Conservation (phyloP, 495 filamentous ascomycete species). For the Aspergillus incahuasiensis region DNA sequence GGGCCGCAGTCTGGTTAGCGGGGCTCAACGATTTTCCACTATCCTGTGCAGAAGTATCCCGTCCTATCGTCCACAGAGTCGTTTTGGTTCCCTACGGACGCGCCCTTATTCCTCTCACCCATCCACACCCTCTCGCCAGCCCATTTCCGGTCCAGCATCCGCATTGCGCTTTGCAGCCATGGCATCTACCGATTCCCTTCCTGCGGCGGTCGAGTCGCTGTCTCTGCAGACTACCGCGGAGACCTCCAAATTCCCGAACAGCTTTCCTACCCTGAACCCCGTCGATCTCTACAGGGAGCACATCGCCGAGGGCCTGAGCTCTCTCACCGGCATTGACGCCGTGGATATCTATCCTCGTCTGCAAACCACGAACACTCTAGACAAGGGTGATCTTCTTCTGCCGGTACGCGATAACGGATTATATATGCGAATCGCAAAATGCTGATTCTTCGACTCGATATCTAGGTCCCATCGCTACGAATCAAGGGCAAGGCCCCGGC, state of each 20-base stretch:
- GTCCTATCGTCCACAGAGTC: slow-evolving; percentile 15
- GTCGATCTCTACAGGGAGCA: slow-evolving; percentile 85
- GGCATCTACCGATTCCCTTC: slow-evolving; percentile 31
- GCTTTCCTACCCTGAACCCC: slow-evolving; percentile 70
- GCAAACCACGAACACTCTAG: slow-evolving; percentile 75
- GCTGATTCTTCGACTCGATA: not conserved
- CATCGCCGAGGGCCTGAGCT: slow-evolving; percentile 66
- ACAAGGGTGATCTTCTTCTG: slow-evolving; percentile 84
- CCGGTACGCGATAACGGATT: slow-evolving; percentile 44
- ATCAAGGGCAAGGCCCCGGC: slow-evolving; percentile 77
- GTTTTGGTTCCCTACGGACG: slow-evolving; percentile 11
- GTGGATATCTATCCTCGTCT: slow-evolving; percentile 73
- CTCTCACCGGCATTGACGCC: slow-evolving; percentile 67
- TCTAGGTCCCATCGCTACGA: slow-evolving; percentile 63
- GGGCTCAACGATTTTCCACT: slow-evolving; percentile 40
- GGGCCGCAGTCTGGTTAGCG: slow-evolving; percentile 42
- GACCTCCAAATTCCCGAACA: slow-evolving; percentile 38
- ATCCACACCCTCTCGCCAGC: slow-evolving; percentile 17
- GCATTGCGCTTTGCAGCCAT: slow-evolving; percentile 21
- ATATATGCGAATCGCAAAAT: not conserved
- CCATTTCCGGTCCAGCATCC: slow-evolving; percentile 2
- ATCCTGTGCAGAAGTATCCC: slow-evolving; percentile 21
- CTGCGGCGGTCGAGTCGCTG: slow-evolving; percentile 35
- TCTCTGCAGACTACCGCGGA: slow-evolving; percentile 37
- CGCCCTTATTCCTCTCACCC: slow-evolving; percentile 9